Base-by-base conservation (phyloP, 768 basidiomycete species). In the Trametes maxima region DNA sequence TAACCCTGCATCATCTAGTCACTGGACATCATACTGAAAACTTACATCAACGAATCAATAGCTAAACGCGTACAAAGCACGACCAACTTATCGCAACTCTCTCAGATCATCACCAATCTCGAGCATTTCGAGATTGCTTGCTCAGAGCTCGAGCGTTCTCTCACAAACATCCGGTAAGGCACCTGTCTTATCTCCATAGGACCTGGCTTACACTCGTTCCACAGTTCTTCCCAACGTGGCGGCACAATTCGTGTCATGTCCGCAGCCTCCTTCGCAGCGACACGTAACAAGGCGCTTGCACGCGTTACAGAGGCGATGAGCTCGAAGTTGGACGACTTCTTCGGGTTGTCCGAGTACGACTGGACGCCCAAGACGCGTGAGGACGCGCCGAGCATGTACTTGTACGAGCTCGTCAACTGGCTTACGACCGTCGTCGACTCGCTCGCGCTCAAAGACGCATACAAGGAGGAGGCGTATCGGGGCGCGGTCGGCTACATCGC, bases 371-470 rank as follows among this genome's bases (percentile, higher is more conserved):
- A 79, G 36, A 72, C 78, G 12, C 84, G 85, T 36, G 89, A 92
- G 70, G 80, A 83, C 59, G 85, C 85, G 37, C 94, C 95, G 45
- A 95, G 93, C 82, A 89, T 90, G 83, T 98, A 98, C 74, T 81
- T 98, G 2, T 90, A 94, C 72, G 96, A 98, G 73, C 84, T 98
- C 68, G 85, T 96, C 72, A 95, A 94, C 72, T 99, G 95, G 91
- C 81, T 98, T 54, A 95, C 90, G 40, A 97, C 95, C 1, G 92
- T 97, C 57, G 94, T 99, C 49, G 97, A 98, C 73, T 93, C 86
- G 60, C 86, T 89, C 66, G 84, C 82, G 61, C 86, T 98, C 76
- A 88, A 91, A 57, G 91, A 95, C 58, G 75, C 77, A 11, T 89
- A 94, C 77, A 95, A 95, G 75, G 90, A 94, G 54, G 87, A 92